Conservation (phyloP, 257 asterid genomes). For the Gentiana straminea region DNA sequence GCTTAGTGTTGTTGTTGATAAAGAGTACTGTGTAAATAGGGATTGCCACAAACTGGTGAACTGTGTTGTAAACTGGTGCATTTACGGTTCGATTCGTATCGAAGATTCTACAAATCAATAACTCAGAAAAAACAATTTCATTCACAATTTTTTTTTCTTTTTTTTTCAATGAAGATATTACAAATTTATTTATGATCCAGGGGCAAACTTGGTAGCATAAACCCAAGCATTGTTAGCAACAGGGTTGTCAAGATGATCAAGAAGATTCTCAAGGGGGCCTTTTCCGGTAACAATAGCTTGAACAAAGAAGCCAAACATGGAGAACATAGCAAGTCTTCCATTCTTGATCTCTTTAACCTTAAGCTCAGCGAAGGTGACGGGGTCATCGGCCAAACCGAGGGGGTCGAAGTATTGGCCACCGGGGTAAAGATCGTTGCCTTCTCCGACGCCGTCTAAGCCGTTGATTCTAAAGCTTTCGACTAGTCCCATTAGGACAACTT, state of each 20-base stretch:
- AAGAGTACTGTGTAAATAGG: background rate
- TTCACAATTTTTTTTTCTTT: slow-evolving; percentile 4
- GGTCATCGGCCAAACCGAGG: slow-evolving; percentile 67
- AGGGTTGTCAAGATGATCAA: slow-evolving; percentile 77
- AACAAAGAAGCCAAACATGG: slow-evolving; percentile 62
- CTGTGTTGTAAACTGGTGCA: slow-evolving; percentile 1
- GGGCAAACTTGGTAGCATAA: slow-evolving; percentile 62
- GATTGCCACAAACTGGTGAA: slow-evolving; percentile 5
- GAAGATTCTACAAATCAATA: no score
- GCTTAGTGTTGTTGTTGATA: slow-evolving; percentile 2
- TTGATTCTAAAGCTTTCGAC: slow-evolving; percentile 72
- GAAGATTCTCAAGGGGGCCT: slow-evolving; percentile 60
- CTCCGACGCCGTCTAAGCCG: slow-evolving; percentile 74
- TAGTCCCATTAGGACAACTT: slow-evolving; percentile 72
- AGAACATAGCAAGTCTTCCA: slow-evolving; percentile 74
- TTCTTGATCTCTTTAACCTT: slow-evolving; percentile 82
- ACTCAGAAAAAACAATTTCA: background rate
- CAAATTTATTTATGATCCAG: slow-evolving; percentile 42
- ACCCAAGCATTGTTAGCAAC: slow-evolving; percentile 85
- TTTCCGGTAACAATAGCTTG: slow-evolving; percentile 57
- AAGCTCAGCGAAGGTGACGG: slow-evolving; percentile 57
- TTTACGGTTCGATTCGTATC: background rate
- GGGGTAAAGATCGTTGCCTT: slow-evolving; percentile 71
- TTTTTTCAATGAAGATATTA: background rate
- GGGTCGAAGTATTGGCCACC: slow-evolving; percentile 88